Percentiles rank a stretch among this genome's conserved stretches.
Conservation (phyloP, 164 flowering plant genomes). For the Annona cherimola region DNA sequence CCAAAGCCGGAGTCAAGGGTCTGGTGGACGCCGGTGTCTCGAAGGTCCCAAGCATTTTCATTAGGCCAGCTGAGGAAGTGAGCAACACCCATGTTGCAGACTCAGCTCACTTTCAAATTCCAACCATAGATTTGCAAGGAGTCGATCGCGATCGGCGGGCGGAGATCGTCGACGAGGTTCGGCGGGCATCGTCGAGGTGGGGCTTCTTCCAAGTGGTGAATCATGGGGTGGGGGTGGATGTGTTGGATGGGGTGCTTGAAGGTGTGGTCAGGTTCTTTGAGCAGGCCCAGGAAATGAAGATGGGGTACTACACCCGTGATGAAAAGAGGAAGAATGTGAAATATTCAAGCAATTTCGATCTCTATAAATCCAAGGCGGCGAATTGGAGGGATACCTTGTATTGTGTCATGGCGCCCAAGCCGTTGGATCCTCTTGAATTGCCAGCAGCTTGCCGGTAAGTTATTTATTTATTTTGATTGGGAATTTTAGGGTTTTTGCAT, state of each 20-base stretch:
- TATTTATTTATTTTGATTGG: not conserved
- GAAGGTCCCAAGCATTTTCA: constrained; percentile 10
- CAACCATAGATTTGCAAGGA: constrained; percentile 29
- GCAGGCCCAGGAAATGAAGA: constrained; percentile 33
- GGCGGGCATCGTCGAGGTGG: constrained; percentile 33
- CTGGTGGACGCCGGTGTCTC: constrained; percentile 11
- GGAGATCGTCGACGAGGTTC: constrained; percentile 21
- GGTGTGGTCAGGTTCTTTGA: constrained; percentile 35
- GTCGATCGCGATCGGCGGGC: constrained; percentile 10
- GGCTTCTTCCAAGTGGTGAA: constrained; percentile 54
- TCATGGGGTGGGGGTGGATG: constrained; percentile 35
- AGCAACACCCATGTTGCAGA: not conserved
- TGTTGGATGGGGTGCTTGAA: constrained; percentile 36
- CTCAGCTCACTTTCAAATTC: not conserved
- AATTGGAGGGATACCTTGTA: constrained; percentile 25
- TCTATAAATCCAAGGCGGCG: constrained; percentile 22
- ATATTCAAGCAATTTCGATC: constrained; percentile 17
- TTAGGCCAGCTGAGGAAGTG: constrained; percentile 24
- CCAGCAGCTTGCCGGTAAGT: constrained; percentile 6
- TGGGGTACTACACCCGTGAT: constrained; percentile 30
- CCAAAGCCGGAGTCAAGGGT: constrained; percentile 19
- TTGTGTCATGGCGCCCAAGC: constrained; percentile 10
- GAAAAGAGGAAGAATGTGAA: constrained; percentile 4
- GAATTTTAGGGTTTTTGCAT: constrained; percentile 2
- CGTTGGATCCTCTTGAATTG: not conserved